phyloP scores from a whole-genome alignment of 2,329 filamentous ascomycete genomes.

The Colletotrichum sp. region DNA sequence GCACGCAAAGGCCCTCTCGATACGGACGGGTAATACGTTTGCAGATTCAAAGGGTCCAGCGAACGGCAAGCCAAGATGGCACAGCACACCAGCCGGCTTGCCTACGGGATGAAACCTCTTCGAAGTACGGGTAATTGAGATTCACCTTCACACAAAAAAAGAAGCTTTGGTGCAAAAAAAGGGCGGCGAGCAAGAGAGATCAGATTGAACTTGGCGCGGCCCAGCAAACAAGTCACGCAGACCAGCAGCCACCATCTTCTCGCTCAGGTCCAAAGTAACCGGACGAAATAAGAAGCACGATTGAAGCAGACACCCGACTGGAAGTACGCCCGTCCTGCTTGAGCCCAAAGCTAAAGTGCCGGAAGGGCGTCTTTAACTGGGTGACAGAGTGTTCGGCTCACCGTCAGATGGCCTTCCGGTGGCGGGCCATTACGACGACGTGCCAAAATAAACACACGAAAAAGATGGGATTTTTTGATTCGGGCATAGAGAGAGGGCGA shows the following conservation, averaged over 20 bases:
- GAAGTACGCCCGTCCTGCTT: conserved; percentile 11
- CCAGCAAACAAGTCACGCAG: neutral
- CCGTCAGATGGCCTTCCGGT: conserved; percentile 21
- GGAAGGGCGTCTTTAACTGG: conserved; percentile 1
- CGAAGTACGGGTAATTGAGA: neutral
- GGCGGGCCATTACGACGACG: conserved; percentile 21
- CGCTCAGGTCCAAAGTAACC: neutral
- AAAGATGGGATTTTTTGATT: conserved; percentile 9
- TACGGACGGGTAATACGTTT: neutral
- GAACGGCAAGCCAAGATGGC: neutral
- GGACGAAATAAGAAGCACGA: conserved; percentile 9
- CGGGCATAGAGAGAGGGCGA: neutral
- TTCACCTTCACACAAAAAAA: neutral
- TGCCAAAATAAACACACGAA: neutral
- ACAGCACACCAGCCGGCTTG: neutral
- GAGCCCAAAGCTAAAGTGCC: conserved; percentile 9
- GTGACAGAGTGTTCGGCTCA: conserved; percentile 15
- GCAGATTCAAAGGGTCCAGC: conserved; percentile 13
- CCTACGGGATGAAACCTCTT: conserved; percentile 19
- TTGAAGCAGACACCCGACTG: conserved; percentile 14
- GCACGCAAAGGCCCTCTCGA: conserved; percentile 1
- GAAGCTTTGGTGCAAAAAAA: neutral
- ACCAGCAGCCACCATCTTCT: neutral
- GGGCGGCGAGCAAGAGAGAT: neutral
- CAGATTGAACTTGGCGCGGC: neutral